A percentile compares a stretch with the other conserved stretches of the same genome.
phyloP scores from a whole-genome alignment of 176 grass and related monocot genomes.

The Avena sativa region DNA sequence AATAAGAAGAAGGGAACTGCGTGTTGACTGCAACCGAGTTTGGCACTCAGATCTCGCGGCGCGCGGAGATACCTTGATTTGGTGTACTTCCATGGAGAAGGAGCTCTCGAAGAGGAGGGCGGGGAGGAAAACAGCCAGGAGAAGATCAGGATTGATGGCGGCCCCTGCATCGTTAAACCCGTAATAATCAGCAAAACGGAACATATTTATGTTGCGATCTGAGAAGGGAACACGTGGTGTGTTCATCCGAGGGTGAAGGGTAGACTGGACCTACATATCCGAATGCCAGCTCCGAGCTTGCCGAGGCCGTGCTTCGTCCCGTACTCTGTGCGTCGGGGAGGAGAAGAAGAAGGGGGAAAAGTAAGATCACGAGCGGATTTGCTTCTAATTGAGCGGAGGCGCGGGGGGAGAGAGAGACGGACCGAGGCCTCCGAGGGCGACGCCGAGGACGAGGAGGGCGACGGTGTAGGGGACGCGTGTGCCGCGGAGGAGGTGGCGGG shows the following conservation, averaged over 20 bases:
- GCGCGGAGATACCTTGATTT: constrained; percentile 65
- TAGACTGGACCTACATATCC: constrained; percentile 65
- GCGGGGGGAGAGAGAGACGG: not conserved
- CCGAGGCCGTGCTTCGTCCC: constrained; percentile 75
- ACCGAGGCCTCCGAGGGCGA: constrained; percentile 70
- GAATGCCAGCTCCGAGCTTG: constrained; percentile 87
- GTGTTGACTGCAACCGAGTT: not conserved
- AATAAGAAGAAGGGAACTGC: too few relatives aligned
- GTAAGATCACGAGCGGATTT: not conserved
- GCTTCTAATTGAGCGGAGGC: not conserved
- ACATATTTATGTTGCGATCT: too few relatives aligned
- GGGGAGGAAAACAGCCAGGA: constrained; percentile 85
- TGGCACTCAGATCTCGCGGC: not conserved
- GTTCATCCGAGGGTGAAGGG: not conserved
- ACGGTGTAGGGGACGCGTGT: constrained; percentile 95
- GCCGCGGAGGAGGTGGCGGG: constrained; percentile 83
- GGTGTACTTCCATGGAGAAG: constrained; percentile 93
- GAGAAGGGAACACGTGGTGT: not conserved
- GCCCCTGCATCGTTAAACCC: constrained; percentile 57
- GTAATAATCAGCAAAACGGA: not conserved
- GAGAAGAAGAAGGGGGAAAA: not conserved
- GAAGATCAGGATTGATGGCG: constrained; percentile 90
- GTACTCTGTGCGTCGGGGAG: constrained; percentile 58
- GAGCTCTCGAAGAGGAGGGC: constrained; percentile 96
- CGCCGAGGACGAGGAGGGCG: constrained; percentile 84